Conservation (phyloP, 139 green algal genomes). For the Asterochloris erici region DNA sequence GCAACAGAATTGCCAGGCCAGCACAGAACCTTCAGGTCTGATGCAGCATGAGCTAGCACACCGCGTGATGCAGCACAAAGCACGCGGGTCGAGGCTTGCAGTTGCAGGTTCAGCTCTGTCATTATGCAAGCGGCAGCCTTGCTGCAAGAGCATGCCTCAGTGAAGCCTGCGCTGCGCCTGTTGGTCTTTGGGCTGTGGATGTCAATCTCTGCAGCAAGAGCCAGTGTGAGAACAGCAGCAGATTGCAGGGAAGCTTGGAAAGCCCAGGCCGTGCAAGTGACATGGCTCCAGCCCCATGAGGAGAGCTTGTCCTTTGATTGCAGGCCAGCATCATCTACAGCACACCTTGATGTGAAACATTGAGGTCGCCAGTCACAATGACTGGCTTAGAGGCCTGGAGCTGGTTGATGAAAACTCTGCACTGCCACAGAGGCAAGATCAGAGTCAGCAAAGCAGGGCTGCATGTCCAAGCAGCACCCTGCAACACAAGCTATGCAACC, state of each 20-base stretch:
- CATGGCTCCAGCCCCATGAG: no score
- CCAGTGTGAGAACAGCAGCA: neutral
- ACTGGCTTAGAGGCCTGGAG: constrained; percentile 58
- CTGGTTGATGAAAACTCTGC: constrained; percentile 29
- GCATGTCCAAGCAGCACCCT: no score
- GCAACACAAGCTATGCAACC: no score
- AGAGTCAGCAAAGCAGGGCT: constrained; percentile 28
- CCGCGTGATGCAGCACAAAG: no score
- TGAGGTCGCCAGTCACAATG: constrained; percentile 53
- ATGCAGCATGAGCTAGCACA: no score
- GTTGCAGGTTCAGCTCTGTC: no score
- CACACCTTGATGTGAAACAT: constrained; percentile 25
- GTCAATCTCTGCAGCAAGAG: constrained; percentile 53
- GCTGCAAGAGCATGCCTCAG: constrained; percentile 20
- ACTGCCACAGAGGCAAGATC: neutral
- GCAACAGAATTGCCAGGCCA: no score
- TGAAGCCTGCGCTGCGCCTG: constrained; percentile 68
- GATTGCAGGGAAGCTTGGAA: neutral
- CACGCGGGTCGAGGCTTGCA: no score
- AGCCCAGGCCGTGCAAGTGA: neutral
- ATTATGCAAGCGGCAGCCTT: no score
- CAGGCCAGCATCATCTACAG: no score
- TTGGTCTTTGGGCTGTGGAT: constrained; percentile 77
- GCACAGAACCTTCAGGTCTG: no score
- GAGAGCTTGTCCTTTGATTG: no score